Conservation (phyloP, 257 asterid genomes). For the Perilla frutescens region DNA sequence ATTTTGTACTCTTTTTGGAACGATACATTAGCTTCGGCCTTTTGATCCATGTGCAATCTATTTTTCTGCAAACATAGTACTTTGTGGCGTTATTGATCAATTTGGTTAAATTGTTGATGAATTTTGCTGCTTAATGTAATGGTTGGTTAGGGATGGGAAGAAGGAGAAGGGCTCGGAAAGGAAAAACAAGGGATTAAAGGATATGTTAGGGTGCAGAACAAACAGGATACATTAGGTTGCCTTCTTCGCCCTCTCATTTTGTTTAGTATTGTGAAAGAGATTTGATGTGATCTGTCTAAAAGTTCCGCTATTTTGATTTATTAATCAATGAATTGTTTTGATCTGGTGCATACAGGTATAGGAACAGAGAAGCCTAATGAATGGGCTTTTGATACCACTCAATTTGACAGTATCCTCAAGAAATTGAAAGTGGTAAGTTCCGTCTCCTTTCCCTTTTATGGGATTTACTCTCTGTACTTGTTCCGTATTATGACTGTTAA, state of each 20-base stretch:
- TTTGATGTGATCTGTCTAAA: background rate
- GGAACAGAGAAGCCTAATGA: conserved; percentile 81
- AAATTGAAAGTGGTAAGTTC: conserved; percentile 82
- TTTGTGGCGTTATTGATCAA: too few species aligned
- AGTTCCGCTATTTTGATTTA: background rate
- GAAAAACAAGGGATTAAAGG: conserved; percentile 99
- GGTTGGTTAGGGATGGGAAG: conserved; percentile 91
- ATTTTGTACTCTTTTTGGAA: too few species aligned
- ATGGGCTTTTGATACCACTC: conserved; percentile 98
- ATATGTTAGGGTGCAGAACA: conserved; percentile 81
- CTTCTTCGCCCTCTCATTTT: conserved; percentile 12
- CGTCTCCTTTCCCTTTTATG: background rate
- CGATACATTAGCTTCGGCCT: too few species aligned
- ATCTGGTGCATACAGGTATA: conserved; percentile 55
- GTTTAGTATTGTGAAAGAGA: background rate
- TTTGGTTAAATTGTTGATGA: background rate
- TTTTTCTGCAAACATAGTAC: background rate
- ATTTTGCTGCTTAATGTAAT: conserved; percentile 19
- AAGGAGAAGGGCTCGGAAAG: conserved; percentile 98
- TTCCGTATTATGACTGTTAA: background rate
- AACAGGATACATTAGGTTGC: conserved; percentile 83
- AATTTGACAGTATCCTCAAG: conserved; percentile 91
- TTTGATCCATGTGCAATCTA: background rate
- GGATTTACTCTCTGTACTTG: background rate
- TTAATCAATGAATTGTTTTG: conserved; percentile 6